A percentile compares a stretch with the other conserved stretches of the same genome.
Conservation (phyloP, 371 early-diverging fungal species). For the Capillidium heterosporum region DNA sequence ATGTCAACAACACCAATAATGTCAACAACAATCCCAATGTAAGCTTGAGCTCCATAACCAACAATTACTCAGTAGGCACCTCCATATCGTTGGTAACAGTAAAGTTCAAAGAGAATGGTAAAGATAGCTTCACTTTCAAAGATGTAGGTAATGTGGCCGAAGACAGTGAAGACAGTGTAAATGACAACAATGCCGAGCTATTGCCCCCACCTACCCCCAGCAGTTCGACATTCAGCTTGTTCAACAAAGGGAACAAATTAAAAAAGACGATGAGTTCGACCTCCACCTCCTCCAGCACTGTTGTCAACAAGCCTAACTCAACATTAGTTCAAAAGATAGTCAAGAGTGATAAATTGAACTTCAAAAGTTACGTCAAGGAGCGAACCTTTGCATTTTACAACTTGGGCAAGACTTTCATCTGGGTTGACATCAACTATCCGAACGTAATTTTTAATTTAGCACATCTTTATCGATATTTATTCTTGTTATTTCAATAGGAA, state of each 20-base stretch:
- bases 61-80: slow-evolving; percentile 18
- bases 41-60: too few species aligned
- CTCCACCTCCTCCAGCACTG: slow-evolving; percentile 26
- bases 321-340: slow-evolving; percentile 62
- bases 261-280: slow-evolving; percentile 9
- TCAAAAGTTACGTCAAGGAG: slow-evolving; percentile 26
- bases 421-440: slow-evolving; percentile 47
- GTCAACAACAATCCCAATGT: too few species aligned
- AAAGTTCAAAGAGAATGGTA: slow-evolving; percentile 17
- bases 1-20: too few species aligned
- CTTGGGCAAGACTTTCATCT: slow-evolving; percentile 53
- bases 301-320: slow-evolving; percentile 31
- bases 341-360: slow-evolving; percentile 44
- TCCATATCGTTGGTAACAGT: slow-evolving; percentile 32
- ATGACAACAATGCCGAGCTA: neutral
- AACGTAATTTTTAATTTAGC: slow-evolving; percentile 20
- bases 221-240: slow-evolving; percentile 1
- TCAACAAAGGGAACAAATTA: neutral
- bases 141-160: too few species aligned
- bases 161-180: neutral
- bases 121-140: too few species aligned
- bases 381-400: slow-evolving; percentile 66
- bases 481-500: slow-evolving; percentile 23
- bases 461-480: neutral
- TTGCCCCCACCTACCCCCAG: neutral